phyloP scores from a whole-genome alignment of 2,329 filamentous ascomycete species.

The Trichoderma sp. region DNA sequence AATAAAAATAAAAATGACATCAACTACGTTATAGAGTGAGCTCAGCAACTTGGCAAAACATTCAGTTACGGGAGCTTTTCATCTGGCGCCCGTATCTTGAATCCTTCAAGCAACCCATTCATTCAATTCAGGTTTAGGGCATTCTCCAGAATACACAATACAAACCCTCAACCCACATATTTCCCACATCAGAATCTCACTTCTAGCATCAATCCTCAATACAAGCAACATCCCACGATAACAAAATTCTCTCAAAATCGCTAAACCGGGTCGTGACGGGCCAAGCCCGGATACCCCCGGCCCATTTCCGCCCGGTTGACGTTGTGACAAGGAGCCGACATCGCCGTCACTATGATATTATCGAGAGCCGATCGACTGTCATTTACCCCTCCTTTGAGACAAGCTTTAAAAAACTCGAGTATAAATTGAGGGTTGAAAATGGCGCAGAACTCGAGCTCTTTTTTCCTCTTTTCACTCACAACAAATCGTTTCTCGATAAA shows the following conservation, averaged over 20 bases:
- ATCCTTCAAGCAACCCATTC: background rate
- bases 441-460: background rate
- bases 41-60: background rate
- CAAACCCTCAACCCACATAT: background rate
- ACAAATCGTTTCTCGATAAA: background rate
- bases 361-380: slow-evolving; percentile 13
- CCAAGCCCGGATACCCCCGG: slow-evolving; percentile 22
- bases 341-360: slow-evolving; percentile 22
- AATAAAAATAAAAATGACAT: background rate
- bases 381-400: slow-evolving; percentile 19
- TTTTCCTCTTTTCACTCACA: background rate
- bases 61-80: background rate
- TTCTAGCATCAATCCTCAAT: background rate
- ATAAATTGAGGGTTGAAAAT: slow-evolving; percentile 18
- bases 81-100: background rate
- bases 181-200: background rate
- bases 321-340: slow-evolving; percentile 9
- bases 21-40: background rate
- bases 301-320: background rate
- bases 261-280: slow-evolving; percentile 16
- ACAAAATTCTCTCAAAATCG: slow-evolving; percentile 4
- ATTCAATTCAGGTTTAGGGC: background rate
- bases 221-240: background rate
- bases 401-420: background rate
- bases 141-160: background rate